These are phyloP conservation scores for Anisodus tanguticus DNA, from an alignment of 257 asterid species.

Conservation along the genomic window DNA sequence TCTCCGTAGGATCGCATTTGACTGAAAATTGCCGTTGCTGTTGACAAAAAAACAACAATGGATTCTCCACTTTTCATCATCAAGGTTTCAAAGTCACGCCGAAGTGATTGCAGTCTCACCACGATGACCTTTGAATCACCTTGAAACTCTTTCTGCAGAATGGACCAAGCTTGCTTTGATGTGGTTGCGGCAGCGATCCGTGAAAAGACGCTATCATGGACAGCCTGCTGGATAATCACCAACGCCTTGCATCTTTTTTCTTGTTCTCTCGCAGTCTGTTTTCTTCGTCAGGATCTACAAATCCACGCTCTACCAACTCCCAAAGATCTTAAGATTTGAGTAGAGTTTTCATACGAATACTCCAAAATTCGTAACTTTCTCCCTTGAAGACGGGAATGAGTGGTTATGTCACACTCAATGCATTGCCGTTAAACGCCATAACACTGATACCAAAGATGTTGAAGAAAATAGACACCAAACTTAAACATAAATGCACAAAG, in stretches of 20 bases:
- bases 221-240: constrained; percentile 16
- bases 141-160: background rate
- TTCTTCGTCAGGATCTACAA: background rate
- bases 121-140: constrained; percentile 3
- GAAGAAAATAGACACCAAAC: too few species aligned
- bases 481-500: too few species aligned
- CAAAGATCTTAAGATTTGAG: constrained; percentile 30
- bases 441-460: background rate
- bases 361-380: constrained; percentile 11
- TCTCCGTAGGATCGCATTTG: background rate
- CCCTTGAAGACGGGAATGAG: constrained; percentile 28
- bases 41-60: constrained; percentile 12
- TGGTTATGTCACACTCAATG: constrained; percentile 24
- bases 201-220: constrained; percentile 25
- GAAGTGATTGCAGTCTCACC: background rate
- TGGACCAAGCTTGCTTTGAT: constrained; percentile 24
- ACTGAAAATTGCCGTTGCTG: constrained; percentile 16
- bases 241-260: constrained; percentile 25
- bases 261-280: background rate
- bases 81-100: too few species aligned
- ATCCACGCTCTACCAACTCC: constrained; percentile 24
- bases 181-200: background rate
- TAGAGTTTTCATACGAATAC: constrained; percentile 25
- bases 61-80: too few species aligned
- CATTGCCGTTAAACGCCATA: background rate